Percentiles rank a stretch among this genome's conserved stretches.
Evolutionary conservation across 164 flowering plant species (phyloP).

Genomic region (Magnolia kwangsiensis): DNA sequence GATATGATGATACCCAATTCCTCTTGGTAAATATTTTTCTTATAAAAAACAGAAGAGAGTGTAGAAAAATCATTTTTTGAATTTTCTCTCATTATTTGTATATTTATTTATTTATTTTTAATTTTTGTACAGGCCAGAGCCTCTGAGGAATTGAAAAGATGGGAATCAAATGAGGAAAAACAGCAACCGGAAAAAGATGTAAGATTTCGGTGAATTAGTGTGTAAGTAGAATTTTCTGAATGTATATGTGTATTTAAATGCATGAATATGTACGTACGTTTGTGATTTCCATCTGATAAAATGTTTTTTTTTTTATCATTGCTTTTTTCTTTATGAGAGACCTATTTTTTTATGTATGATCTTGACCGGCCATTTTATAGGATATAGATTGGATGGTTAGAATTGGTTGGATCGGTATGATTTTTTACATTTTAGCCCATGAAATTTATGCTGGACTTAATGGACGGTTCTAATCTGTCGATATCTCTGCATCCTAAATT

Average conservation of each 20-base stretch:
- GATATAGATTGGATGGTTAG: too few species aligned
- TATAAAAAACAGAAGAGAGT: too few species aligned
- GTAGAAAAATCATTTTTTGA: not conserved
- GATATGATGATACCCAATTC: not conserved
- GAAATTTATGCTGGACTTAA: too few species aligned
- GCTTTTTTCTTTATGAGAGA: not conserved
- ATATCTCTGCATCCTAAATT: too few species aligned
- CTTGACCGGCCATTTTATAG: too few species aligned
- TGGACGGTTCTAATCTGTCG: too few species aligned
- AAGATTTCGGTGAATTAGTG: constrained; percentile 13
- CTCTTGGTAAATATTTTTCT: constrained; percentile 8
- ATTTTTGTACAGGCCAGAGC: constrained; percentile 13
- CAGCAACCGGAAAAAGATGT: constrained; percentile 25
- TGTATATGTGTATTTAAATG: not conserved
- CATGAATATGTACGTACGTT: not conserved
- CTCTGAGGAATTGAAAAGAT: constrained; percentile 15
- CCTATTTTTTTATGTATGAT: too few species aligned
- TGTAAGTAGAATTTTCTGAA: not conserved
- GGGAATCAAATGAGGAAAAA: constrained; percentile 11
- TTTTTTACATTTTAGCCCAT: too few species aligned
- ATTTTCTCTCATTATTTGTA: not conserved
- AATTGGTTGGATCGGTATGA: too few species aligned
- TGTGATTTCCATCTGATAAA: not conserved
- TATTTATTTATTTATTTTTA: not conserved
- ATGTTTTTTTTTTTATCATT: not conserved